Percentiles rank a stretch among this genome's conserved stretches.
These are phyloP conservation scores for Vaucheria bursata DNA, from an alignment of 352 stramenopile species.

Conservation along the genomic window DNA sequence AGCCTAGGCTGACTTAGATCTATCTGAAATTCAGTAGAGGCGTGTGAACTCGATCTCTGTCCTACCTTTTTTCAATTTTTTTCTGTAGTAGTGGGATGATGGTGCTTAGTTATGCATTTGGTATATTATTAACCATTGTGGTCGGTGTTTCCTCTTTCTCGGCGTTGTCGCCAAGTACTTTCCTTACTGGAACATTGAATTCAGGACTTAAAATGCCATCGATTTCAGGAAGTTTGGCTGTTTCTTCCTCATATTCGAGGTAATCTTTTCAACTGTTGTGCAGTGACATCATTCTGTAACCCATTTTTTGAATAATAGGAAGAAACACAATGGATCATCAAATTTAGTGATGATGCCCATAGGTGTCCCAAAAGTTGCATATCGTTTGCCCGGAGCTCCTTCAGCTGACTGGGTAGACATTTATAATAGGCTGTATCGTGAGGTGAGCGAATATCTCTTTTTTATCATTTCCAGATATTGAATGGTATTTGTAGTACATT, in stretches of 20 bases:
- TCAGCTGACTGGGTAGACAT: constrained; percentile 73
- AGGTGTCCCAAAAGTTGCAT: constrained; percentile 62
- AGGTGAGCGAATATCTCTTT: too few relatives aligned
- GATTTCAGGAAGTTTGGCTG: constrained; percentile 12
- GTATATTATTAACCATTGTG: too few relatives aligned
- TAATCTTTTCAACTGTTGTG: background rate
- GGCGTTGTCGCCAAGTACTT: background rate
- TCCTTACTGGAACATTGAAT: constrained; percentile 41
- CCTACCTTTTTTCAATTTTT: too few relatives aligned
- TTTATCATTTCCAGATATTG: too few relatives aligned
- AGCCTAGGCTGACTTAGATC: too few relatives aligned
- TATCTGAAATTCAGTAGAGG: too few relatives aligned
- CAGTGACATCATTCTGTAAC: background rate
- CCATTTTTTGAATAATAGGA: background rate
- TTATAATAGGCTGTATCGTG: constrained; percentile 73
- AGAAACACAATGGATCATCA: constrained; percentile 10
- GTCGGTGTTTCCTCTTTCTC: background rate
- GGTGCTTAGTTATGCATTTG: too few relatives aligned
- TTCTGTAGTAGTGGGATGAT: too few relatives aligned
- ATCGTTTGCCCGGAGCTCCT: constrained; percentile 62
- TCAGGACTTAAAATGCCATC: constrained; percentile 24
- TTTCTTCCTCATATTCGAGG: constrained; percentile 15
- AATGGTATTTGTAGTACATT: too few relatives aligned
- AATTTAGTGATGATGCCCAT: constrained; percentile 69
- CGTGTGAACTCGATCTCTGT: too few relatives aligned